phyloP scores from a whole-genome alignment of 1,139 yeast genomes.

The Suhomyces atakaporum region DNA sequence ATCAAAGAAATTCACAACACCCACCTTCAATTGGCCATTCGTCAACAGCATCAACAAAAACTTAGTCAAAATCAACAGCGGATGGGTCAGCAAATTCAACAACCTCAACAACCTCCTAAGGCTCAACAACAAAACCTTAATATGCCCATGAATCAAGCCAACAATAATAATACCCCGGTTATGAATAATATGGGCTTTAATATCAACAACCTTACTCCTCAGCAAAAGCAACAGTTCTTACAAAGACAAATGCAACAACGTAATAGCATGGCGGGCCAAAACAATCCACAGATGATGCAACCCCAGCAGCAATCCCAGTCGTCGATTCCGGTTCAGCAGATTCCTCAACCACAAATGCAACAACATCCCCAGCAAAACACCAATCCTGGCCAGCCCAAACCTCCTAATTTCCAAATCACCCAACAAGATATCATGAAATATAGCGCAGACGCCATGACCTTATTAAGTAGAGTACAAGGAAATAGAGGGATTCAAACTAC shows the following conservation, averaged over 20 bases:
- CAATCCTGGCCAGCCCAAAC: constrained; percentile 23
- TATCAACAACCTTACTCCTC: constrained; percentile 32
- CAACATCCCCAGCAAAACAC: constrained; percentile 19
- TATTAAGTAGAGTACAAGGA: constrained; percentile 40
- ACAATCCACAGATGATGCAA: constrained; percentile 7
- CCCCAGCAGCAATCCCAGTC: constrained; percentile 9
- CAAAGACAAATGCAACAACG: constrained; percentile 38
- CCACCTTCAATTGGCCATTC: constrained; percentile 51
- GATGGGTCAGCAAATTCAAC: constrained; percentile 11
- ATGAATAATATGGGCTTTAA: constrained; percentile 19
- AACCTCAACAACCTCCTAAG: constrained; percentile 12
- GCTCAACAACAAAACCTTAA: constrained; percentile 16
- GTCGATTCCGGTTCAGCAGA: constrained; percentile 7
- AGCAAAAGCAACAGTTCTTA: constrained; percentile 38
- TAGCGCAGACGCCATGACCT: constrained; percentile 44
- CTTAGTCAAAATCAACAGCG: constrained; percentile 19
- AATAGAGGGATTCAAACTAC: constrained; percentile 40
- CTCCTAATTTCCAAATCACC: constrained; percentile 43
- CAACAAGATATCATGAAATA: constrained; percentile 46
- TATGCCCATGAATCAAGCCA: constrained; percentile 10
- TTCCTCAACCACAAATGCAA: constrained; percentile 14
- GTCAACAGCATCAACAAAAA: constrained; percentile 31
- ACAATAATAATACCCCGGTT: constrained; percentile 15
- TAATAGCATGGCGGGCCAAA: constrained; percentile 15
- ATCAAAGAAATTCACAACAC: constrained; percentile 63